These are phyloP conservation scores for Hygrophoropsis aurantiaca DNA, from an alignment of 768 basidiomycete genomes.

Conservation along the genomic window DNA sequence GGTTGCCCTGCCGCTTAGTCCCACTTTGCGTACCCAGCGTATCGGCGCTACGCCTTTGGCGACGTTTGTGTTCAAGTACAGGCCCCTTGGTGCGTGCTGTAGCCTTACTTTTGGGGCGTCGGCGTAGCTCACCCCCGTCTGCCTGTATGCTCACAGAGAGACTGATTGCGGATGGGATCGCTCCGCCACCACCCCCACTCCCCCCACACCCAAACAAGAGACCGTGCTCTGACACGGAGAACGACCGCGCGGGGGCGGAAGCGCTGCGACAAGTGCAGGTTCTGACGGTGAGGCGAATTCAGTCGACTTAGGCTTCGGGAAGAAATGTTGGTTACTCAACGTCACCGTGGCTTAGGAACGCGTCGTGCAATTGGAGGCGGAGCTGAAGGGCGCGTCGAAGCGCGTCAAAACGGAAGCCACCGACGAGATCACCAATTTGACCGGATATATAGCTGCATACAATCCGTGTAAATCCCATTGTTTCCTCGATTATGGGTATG, in stretches of 20 bases:
- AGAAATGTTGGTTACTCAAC: constrained; percentile 9
- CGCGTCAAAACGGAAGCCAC: constrained; percentile 5
- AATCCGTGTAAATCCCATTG: too few species aligned
- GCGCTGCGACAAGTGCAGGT: constrained; percentile 1
- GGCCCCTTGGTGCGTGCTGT: constrained; percentile 8
- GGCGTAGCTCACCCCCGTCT: too few species aligned
- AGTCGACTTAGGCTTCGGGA: too few species aligned
- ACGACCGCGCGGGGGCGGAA: constrained; percentile 4
- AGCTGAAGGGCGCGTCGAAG: constrained; percentile 10
- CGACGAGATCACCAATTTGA: constrained; percentile 5
- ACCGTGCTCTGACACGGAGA: constrained; percentile 1
- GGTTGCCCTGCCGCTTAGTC: neutral
- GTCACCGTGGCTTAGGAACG: constrained; percentile 10
- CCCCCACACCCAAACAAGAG: neutral
- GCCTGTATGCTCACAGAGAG: constrained; percentile 1
- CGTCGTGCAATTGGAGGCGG: constrained; percentile 5
- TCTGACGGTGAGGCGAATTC: constrained; percentile 3
- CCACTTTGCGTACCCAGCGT: neutral
- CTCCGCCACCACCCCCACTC: neutral
- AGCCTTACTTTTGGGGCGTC: neutral
- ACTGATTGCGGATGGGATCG: constrained; percentile 6
- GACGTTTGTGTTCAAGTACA: constrained; percentile 30
- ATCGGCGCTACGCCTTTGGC: constrained; percentile 20
- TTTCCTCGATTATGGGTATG: too few species aligned
- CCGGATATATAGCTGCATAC: too few species aligned